Evolutionary conservation across 192 early-diverging fungal genomes (phyloP), one percentile per base, ranked within the genome.

Genomic region (Funneliformis mosseae): DNA sequence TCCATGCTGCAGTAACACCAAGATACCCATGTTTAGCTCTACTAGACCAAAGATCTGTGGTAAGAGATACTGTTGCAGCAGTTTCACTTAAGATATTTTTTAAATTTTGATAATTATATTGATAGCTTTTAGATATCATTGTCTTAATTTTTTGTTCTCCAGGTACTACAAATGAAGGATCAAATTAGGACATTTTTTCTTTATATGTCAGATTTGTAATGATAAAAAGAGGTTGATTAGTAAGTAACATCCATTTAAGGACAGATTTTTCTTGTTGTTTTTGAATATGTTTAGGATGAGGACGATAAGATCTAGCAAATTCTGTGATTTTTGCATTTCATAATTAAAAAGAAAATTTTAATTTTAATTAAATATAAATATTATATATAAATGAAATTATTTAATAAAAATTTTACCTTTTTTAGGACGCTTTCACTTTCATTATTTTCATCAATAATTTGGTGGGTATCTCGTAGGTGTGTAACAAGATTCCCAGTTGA

Each of bases 41-140:
- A 43, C 39, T 43, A 21, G 42, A n/a, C 68, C 18, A 70, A 21
- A 70, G n/a, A 45, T 70, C 68, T 42, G 41, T 70, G 14, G 41
- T 70, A n/a, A 70, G n/a, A 42, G 18, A 70, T 12, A 70, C n/a
- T n/a, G 10, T n/a, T 6, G 4, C 18, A 16, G 42, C 42, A 16
- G 16, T 70, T 43, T 70, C 41, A 21, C 11, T 41, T 43, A 70
- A 42, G 4, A 43, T n/a, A 43, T 70, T 21, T 38, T 39, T n/a
- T 33, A 67, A 33, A 38, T 28, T 39, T 33, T 67, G 8, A 28
- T 67, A 14, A 39, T 70, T 70, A 70, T 21, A 70, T 43, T 45
- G 10, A 45, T 70, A 70, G n/a, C 68, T 70, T 70, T 70, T 70
- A n/a, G 14, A 4, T 43, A 70, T 70, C 41, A 70, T 70, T 43